Base-by-base conservation (phyloP, 2,329 filamentous ascomycete genomes). In the Bipolaris zeicola region DNA sequence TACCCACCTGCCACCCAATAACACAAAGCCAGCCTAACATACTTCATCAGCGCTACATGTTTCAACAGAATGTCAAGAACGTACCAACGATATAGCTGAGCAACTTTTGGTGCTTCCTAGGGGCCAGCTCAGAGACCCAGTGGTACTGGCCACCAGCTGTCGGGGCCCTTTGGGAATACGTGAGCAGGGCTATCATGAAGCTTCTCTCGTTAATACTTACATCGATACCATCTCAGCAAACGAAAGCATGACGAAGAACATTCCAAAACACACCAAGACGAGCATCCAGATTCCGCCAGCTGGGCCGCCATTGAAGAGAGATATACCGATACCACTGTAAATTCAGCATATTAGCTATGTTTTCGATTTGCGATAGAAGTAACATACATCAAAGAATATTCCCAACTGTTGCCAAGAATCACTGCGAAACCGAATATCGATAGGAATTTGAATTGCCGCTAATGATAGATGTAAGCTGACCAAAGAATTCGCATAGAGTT, bases 71-170 rank as follows among this genome's bases (percentile, higher is more conserved):
- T 22, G 63, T 63, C 68, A 26, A 73, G 33, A 18, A 59, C 20
- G 50, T 77, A 79, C 80, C 76, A 11, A 76, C 62, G 6, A 67
- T 42, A 54, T 79, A 80, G 43, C 72, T 76, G 11, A 79, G 63
- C n/a, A 76, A 70, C 42, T 72, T 76, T 49, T 79, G 77, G 18
- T 66, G 65, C 5, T 59, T 64, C 2, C 56, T 64, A 0, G 78
- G 78, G 3, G 77, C 76, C 18, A 79, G 75, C 45, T 78, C 75
- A 11, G 52, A 60, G 13, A 69, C 64, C 68, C 66, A 68, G 52
- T 69, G 68, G 50, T 72, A 74, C 50, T 74, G 69, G 2, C 72
- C 73, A 10, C 73, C 74, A 14, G 67, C 62, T 2, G 67, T 72
- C 2, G 71, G 73, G 8, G 67, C 67, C 70, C 67, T 71, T 2